Evolutionary conservation across 805 yeast species (phyloP).

Genomic region (Wickerhamomyces ciferrii): DNA sequence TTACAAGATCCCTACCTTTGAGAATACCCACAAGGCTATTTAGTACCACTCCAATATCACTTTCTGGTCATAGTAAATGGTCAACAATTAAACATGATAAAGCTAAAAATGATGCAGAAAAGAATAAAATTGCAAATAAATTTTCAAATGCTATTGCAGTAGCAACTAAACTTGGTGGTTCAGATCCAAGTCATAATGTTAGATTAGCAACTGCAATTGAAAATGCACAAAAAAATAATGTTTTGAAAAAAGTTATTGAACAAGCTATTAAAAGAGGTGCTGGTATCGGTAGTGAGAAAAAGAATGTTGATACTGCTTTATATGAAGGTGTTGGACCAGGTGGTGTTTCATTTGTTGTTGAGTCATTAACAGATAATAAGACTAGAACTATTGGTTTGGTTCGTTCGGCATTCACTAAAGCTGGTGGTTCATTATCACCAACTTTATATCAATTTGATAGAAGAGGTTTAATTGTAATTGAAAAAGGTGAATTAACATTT

Average conservation of each 20-base stretch:
- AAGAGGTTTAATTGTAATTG: constrained; percentile 66
- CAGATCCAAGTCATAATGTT: constrained; percentile 57
- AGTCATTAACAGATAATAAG: constrained; percentile 86
- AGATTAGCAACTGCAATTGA: constrained; percentile 70
- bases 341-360: constrained; percentile 81
- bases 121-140: constrained; percentile 62
- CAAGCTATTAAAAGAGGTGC: constrained; percentile 82
- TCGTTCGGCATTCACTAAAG: constrained; percentile 68
- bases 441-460: constrained; percentile 73
- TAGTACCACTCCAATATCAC: neutral
- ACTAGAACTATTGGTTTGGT: constrained; percentile 74
- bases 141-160: constrained; percentile 70
- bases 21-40: neutral
- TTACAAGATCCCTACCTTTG: neutral
- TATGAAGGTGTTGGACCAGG: constrained; percentile 95
- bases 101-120: constrained; percentile 84
- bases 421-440: constrained; percentile 69
- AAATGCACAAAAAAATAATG: constrained; percentile 67
- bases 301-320: constrained; percentile 46
- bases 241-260: constrained; percentile 81
- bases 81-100: constrained; percentile 91
- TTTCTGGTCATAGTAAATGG: constrained; percentile 90
- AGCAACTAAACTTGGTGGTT: constrained; percentile 68
- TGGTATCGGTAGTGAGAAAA: constrained; percentile 51
- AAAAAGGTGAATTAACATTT: constrained; percentile 32